Conservation (phyloP, 106 monocot species). For the Dioscorea alata region DNA sequence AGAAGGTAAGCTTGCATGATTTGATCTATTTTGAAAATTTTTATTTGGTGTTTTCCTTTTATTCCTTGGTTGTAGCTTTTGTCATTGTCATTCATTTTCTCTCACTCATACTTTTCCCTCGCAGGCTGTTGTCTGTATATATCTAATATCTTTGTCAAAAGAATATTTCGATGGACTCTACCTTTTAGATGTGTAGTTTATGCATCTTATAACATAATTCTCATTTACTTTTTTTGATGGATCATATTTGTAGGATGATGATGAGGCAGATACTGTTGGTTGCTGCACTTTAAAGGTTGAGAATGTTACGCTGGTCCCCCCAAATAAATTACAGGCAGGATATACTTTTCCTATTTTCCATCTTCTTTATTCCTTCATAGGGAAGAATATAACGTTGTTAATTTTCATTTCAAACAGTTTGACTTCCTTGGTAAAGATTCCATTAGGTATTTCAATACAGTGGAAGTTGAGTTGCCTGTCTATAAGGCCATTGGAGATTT, state of each 20-base stretch:
- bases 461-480: constrained; percentile 77
- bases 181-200: too few species aligned
- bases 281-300: constrained; percentile 94
- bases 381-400: constrained; percentile 1
- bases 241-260: constrained; percentile 63
- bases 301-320: constrained; percentile 79
- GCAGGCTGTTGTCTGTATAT: too few species aligned
- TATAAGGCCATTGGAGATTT: constrained; percentile 90
- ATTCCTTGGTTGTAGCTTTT: too few species aligned
- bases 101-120: too few species aligned
- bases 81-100: too few species aligned
- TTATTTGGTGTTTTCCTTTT: too few species aligned
- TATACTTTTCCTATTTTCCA: not conserved
- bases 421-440: constrained; percentile 99
- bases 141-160: too few species aligned
- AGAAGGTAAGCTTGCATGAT: constrained; percentile 46
- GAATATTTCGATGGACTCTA: too few species aligned
- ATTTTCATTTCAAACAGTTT: constrained; percentile 47
- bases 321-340: constrained; percentile 79
- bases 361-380: not conserved
- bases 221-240: too few species aligned
- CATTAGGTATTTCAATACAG: constrained; percentile 86
- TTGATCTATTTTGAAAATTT: too few species aligned
- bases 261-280: constrained; percentile 97
- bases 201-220: too few species aligned